Base-by-base conservation (phyloP, 164 flowering plant species). In the Piper longum region DNA sequence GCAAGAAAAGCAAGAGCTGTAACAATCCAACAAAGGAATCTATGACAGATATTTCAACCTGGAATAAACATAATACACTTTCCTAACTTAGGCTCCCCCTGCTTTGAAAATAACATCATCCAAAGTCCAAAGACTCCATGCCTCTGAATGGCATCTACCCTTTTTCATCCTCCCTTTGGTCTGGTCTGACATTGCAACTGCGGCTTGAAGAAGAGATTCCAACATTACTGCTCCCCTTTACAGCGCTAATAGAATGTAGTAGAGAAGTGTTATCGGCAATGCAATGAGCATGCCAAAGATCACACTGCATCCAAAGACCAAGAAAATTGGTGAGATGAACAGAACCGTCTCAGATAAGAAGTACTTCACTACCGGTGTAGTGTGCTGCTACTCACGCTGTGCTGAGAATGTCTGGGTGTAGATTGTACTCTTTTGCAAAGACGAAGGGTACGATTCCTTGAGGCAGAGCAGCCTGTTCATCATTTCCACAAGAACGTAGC, bases 371-470 rank as follows among this genome's bases (percentile, higher is more conserved):
- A 14, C 4, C 2, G 0, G 4, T 5, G 39, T 26, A 4, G 16
- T 19, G 39, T 39, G 43, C 41, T 59, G n/a, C 45, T 42, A 74
- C 77, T 74, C 39, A 78, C 81, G 64, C 81, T 9, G 96, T 89
- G 80, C 96, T 89, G 61, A 89, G 93, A 79, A 89, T 89, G 62
- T 84, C 89, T 68, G 96, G 95, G 70, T 89, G 95, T 48, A 89
- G 85, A 54, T 85, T 89, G 79, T 87, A 89, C 63, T 87, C 93
- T 74, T 87, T 86, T 13, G 93, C 93, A 63, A 86, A 86, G 66
- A 88, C 96, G 78, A 89, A 89, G 79, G 96, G 96, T 70, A 89
- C 96, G 80, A 89, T 89, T 60, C 96, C 96, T 79, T 89, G 96
- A 41, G 96, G 96, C 11, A 89, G 85, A 70, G 93, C 88, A 19